A percentile compares a stretch with the other conserved stretches of the same genome.
phyloP scores from a whole-genome alignment of 306 rosid genomes.

The Gastrolobium bilobum region DNA sequence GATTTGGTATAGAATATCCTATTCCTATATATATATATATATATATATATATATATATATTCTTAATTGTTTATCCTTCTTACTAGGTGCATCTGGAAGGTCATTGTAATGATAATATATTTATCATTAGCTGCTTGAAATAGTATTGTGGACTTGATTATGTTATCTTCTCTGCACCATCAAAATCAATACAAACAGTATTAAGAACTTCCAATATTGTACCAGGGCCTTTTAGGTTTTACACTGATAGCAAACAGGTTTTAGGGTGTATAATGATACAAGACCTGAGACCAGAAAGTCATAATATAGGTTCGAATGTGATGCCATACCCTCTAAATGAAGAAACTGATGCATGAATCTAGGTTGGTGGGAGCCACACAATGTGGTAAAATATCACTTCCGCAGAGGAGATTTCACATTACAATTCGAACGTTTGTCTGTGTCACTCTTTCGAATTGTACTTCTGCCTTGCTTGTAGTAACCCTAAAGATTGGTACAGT shows the following conservation, averaged over 20 bases:
- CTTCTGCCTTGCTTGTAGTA: too few species aligned
- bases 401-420: background rate
- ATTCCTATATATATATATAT: background rate
- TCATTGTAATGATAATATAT: slow-evolving; percentile 16
- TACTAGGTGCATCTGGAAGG: background rate
- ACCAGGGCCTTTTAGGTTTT: background rate
- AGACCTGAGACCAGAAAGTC: slow-evolving; percentile 21
- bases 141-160: slow-evolving; percentile 1
- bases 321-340: slow-evolving; percentile 35
- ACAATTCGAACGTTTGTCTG: background rate
- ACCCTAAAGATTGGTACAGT: background rate
- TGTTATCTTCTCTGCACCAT: slow-evolving; percentile 18
- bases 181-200: background rate
- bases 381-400: background rate
- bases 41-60: background rate
- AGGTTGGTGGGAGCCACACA: slow-evolving; percentile 1
- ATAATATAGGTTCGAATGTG: slow-evolving; percentile 5
- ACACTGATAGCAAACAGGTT: background rate
- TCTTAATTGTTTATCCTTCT: background rate
- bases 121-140: slow-evolving; percentile 19
- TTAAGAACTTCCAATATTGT: slow-evolving; percentile 9
- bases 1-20: too few species aligned
- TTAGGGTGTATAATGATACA: slow-evolving; percentile 26
- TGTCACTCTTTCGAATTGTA: background rate
- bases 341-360: slow-evolving; percentile 11